Conservation (phyloP, 2,329 filamentous ascomycete species). For the Didymella exigua region DNA sequence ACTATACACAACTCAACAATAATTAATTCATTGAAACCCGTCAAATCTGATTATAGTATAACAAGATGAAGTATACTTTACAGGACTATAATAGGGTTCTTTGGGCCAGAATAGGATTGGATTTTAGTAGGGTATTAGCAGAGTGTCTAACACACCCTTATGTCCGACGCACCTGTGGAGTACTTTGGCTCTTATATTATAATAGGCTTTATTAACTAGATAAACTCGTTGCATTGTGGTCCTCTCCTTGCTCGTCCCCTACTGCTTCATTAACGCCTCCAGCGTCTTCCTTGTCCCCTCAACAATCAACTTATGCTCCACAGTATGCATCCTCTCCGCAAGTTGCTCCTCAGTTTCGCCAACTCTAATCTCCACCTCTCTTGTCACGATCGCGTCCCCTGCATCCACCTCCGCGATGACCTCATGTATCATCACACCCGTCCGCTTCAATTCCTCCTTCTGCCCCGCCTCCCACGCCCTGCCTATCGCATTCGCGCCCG, state of each 20-base stretch:
- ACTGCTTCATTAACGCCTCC: conserved; percentile 25
- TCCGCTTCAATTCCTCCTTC: conserved; percentile 68
- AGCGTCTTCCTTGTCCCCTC: conserved; percentile 67
- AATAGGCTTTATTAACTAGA: too few species aligned
- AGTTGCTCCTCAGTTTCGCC: conserved; percentile 65
- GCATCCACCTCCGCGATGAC: conserved; percentile 78
- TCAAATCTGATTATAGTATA: too few species aligned
- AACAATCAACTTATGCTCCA: conserved; percentile 81
- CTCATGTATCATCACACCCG: conserved; percentile 88
- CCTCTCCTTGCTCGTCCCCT: not conserved
- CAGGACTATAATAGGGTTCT: too few species aligned
- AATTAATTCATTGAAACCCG: too few species aligned
- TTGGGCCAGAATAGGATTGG: too few species aligned
- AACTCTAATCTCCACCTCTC: conserved; percentile 69
- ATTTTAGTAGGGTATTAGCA: too few species aligned
- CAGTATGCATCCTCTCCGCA: conserved; percentile 72
- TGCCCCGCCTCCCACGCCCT: conserved; percentile 76
- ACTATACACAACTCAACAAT: too few species aligned
- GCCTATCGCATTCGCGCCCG: conserved; percentile 78
- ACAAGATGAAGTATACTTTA: too few species aligned
- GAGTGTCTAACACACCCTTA: too few species aligned
- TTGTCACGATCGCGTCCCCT: conserved; percentile 72
- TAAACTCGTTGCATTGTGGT: not conserved
- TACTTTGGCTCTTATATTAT: too few species aligned
- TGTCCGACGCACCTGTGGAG: too few species aligned